A percentile compares a stretch with the other conserved stretches of the same genome.
Conservation (phyloP, 1,284 basidiomycete genomes). For the Pholiota adiposa region DNA sequence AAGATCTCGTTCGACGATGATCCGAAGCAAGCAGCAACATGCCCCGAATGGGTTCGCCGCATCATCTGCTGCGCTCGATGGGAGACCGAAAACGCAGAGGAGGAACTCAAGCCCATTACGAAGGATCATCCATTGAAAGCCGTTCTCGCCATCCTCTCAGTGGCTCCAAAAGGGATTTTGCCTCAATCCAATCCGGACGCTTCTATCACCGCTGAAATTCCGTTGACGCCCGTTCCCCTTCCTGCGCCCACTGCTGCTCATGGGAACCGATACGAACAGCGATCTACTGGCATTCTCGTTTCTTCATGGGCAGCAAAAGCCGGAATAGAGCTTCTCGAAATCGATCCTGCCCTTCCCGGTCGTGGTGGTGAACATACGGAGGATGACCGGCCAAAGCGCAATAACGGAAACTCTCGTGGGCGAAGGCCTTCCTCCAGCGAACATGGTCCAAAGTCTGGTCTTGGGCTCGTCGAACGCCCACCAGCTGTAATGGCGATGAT, state of each 20-base stretch:
- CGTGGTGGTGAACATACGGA: conserved; percentile 27
- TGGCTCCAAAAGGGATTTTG: conserved; percentile 31
- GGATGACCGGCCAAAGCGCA: conserved; percentile 33
- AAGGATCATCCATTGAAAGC: conserved; percentile 43
- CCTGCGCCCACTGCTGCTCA: conserved; percentile 58
- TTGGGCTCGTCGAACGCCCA: conserved; percentile 70
- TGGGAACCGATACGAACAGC: conserved; percentile 63
- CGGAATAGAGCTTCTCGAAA: conserved; percentile 57
- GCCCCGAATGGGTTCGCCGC: conserved; percentile 81
- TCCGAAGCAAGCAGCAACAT: conserved; percentile 30
- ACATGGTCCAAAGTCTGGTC: conserved; percentile 28
- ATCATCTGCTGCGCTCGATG: conserved; percentile 80
- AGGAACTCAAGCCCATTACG: conserved; percentile 27
- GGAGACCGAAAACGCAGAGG: conserved; percentile 56
- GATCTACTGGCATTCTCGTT: conserved; percentile 65
- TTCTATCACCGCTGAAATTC: conserved; percentile 30
- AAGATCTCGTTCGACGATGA: conserved; percentile 52
- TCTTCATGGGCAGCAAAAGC: conserved; percentile 68
- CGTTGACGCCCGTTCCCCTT: conserved; percentile 61
- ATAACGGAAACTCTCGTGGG: conserved; percentile 23
- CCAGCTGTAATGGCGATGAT: conserved; percentile 76
- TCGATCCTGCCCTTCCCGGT: conserved; percentile 47
- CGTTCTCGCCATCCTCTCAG: conserved; percentile 58
- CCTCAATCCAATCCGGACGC: conserved; percentile 37
- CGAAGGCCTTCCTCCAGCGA: conserved; percentile 30